These are phyloP conservation scores for Nicotiana tomentosiformis DNA, from an alignment of 257 asterid genomes.

Conservation along the genomic window DNA sequence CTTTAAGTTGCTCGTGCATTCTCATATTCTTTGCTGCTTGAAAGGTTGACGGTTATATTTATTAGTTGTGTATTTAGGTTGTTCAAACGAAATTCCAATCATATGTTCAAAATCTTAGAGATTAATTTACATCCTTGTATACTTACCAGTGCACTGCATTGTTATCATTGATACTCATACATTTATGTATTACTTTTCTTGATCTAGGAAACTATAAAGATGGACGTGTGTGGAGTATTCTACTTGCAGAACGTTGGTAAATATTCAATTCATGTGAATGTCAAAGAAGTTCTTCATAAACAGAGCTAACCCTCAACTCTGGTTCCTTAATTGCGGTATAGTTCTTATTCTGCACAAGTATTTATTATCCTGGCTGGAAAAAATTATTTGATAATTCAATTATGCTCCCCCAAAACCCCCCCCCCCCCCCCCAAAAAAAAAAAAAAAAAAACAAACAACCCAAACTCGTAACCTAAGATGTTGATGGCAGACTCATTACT, in stretches of 20 bases:
- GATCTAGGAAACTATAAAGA: not conserved
- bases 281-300: not conserved
- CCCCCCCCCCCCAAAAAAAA: no score
- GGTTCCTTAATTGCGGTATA: constrained; percentile 2
- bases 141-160: not conserved
- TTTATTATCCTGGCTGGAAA: not conserved
- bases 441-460: no score
- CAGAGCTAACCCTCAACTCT: not conserved
- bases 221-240: not conserved
- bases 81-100: no score
- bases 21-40: no score
- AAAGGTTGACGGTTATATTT: no score
- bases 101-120: no score
- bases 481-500: no score
- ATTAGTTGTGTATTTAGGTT: no score
- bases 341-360: not conserved
- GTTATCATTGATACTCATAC: not conserved
- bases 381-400: not conserved
- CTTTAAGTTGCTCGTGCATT: no score
- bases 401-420: no score
- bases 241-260: not conserved
- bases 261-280: not conserved
- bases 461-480: not conserved
- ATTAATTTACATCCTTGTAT: not conserved
- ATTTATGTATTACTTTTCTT: not conserved